Base-by-base conservation (phyloP, 2,329 filamentous ascomycete species). In the Passalora sequoiae region DNA sequence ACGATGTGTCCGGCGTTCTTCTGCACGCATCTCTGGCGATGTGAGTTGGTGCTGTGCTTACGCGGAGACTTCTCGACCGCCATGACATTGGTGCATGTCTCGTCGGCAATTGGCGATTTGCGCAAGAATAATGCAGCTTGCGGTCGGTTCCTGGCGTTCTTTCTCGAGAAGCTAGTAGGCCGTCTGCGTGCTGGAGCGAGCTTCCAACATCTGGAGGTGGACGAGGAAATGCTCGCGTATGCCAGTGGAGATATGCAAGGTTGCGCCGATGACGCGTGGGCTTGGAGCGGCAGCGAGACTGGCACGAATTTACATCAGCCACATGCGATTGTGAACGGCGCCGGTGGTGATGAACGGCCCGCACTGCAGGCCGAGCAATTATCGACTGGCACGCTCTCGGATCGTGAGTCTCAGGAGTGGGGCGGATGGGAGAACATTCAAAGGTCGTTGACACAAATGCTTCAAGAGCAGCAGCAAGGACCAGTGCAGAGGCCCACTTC, bases 171-270 rank as follows among this genome's bases (percentile, higher is more conserved):
- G 4, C 66, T 97, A 3, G 68, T 80, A 1, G 76, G 78, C 24
- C 76, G 76, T 27, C 55, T 74, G 13, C 72, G 71, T 8, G 69
- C 64, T 17, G 66, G 67, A 12, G 53, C 62, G 1, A 58, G 57
- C 2, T 63, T 63, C 21, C 59, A 66, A 24, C 61, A 65, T 32
- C 59, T 78, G 2, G 76, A 80, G 33, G 72, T 74, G 3, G 89
- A 98, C 58, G 89, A 97, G 61, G 91, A 96, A 62, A 76, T 97
- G 55, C 69, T 97, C 20, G 86, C 83, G 0, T 95, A 95, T 57
- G 80, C 86, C 1, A 91, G 86, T 21, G 86, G 83, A 0, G 92
- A 97, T 66, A 73, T 94, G 58, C 91, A 97, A 66, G 85, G 83
- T 1, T 80, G 77, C n/a, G 73, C 76, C 0, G 83, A 89, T 40